phyloP scores from a whole-genome alignment of 352 stramenopile species.

The Pythium pyrilobum region DNA sequence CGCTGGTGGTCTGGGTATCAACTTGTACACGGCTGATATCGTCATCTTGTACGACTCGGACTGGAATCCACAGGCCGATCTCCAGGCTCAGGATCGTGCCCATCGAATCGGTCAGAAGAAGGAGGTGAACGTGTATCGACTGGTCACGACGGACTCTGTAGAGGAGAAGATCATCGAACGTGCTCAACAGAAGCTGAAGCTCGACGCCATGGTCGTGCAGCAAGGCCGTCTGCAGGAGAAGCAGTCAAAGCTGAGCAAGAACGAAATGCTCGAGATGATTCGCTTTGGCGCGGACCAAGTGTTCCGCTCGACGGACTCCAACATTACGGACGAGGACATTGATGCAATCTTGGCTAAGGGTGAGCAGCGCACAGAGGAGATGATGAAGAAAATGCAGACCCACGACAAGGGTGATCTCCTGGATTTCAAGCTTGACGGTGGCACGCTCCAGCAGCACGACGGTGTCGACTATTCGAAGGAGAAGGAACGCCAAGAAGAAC shows the following conservation, averaged over 20 bases:
- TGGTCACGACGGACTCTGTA: slow-evolving; percentile 95
- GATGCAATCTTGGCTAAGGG: slow-evolving; percentile 94
- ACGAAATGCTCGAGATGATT: slow-evolving; percentile 96
- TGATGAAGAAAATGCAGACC: slow-evolving; percentile 83
- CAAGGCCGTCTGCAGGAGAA: slow-evolving; percentile 85
- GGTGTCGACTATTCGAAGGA: slow-evolving; percentile 95
- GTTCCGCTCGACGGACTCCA: slow-evolving; percentile 94
- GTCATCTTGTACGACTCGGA: slow-evolving; percentile 98
- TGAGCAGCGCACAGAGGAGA: slow-evolving; percentile 82
- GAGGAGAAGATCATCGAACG: slow-evolving; percentile 99
- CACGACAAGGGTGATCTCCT: slow-evolving; percentile 85
- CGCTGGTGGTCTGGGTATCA: slow-evolving; percentile 97
- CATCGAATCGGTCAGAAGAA: slow-evolving; percentile 99
- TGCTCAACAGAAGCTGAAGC: slow-evolving; percentile 96
- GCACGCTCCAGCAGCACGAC: slow-evolving; percentile 94
- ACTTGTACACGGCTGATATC: slow-evolving; percentile 98
- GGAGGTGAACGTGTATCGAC: slow-evolving; percentile 93
- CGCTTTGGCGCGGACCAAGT: slow-evolving; percentile 98
- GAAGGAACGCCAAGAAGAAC: slow-evolving; percentile 79
- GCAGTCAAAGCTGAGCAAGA: slow-evolving; percentile 92
- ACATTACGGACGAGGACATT: slow-evolving; percentile 98
- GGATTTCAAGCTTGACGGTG: slow-evolving; percentile 92
- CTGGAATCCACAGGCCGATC: slow-evolving; percentile 98
- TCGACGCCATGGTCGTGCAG: slow-evolving; percentile 85
- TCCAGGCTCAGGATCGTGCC: slow-evolving; percentile 93